Percentiles rank a stretch among this genome's conserved stretches.
Conservation (phyloP, 345 rosid species). For the Lumnitzera racemosa region DNA sequence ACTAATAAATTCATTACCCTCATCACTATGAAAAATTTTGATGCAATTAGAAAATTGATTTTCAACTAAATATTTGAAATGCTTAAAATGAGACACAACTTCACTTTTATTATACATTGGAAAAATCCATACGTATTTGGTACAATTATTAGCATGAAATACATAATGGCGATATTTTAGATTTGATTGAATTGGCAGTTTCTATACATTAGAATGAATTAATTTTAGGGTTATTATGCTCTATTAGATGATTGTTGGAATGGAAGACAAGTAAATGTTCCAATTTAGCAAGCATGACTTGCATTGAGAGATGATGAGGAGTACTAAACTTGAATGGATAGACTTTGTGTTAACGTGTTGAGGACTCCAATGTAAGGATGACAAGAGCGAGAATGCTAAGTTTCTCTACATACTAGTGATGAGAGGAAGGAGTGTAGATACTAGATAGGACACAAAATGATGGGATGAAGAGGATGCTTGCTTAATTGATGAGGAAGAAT, state of each 20-base stretch:
- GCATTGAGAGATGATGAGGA: neutral
- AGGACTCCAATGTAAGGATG: neutral
- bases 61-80: too few relatives aligned
- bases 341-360: neutral
- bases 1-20: too few relatives aligned
- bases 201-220: slow-evolving; percentile 8
- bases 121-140: too few relatives aligned
- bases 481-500: neutral
- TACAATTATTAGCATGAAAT: too few relatives aligned
- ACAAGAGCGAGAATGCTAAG: neutral
- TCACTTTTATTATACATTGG: too few relatives aligned
- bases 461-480: neutral
- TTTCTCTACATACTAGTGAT: neutral
- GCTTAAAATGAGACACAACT: too few relatives aligned
- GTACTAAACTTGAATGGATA: neutral
- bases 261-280: neutral
- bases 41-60: too few relatives aligned
- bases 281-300: neutral
- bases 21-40: too few relatives aligned
- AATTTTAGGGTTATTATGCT: neutral
- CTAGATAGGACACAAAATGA: neutral
- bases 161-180: too few relatives aligned
- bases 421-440: neutral
- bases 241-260: neutral
- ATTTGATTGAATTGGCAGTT: neutral